A percentile compares a stretch with the other conserved stretches of the same genome.
These are phyloP conservation scores for Aspergillus carlsbadensis DNA, from an alignment of 495 filamentous ascomycete species.

Conservation along the genomic window DNA sequence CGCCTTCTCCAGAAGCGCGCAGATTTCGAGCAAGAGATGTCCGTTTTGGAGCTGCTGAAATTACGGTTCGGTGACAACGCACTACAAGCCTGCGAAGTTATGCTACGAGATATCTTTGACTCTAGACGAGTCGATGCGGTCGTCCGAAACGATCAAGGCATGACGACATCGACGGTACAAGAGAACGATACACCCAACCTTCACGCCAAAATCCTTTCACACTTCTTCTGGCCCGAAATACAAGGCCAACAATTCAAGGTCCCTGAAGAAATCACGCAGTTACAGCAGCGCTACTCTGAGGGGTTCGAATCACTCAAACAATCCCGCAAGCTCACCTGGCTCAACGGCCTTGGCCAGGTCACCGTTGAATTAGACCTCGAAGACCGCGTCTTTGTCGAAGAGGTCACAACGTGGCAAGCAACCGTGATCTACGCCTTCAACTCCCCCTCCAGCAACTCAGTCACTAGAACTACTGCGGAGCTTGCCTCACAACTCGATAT, in stretches of 20 bases:
- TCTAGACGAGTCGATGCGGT: slow-evolving; percentile 67
- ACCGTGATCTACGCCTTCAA: slow-evolving; percentile 88
- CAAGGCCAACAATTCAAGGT: slow-evolving; percentile 74
- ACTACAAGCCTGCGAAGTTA: slow-evolving; percentile 91
- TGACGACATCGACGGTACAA: slow-evolving; percentile 2
- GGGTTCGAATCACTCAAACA: slow-evolving; percentile 80
- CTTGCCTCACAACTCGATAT: slow-evolving; percentile 70
- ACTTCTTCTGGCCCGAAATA: slow-evolving; percentile 91
- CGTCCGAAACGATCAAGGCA: slow-evolving; percentile 55
- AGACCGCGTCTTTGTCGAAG: slow-evolving; percentile 70
- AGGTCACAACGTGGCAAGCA: slow-evolving; percentile 85
- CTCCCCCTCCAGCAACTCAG: slow-evolving; percentile 30
- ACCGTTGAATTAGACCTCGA: slow-evolving; percentile 78
- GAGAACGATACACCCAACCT: slow-evolving; percentile 38
- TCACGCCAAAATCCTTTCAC: slow-evolving; percentile 84
- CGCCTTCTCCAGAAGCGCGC: slow-evolving; percentile 71
- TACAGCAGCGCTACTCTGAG: slow-evolving; percentile 68
- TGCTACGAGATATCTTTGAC: slow-evolving; percentile 92
- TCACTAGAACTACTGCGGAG: slow-evolving; percentile 56
- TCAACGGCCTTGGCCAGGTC: slow-evolving; percentile 76
- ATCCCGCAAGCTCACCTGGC: slow-evolving; percentile 84
- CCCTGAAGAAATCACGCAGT: slow-evolving; percentile 58
- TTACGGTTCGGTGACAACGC: slow-evolving; percentile 80
- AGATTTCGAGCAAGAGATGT: slow-evolving; percentile 72
- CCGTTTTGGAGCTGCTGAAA: slow-evolving; percentile 85